A percentile compares a stretch with the other conserved stretches of the same genome.
Evolutionary conservation across 495 filamentous ascomycete genomes (phyloP).

Genomic region (Penicilliopsis zonata): DNA sequence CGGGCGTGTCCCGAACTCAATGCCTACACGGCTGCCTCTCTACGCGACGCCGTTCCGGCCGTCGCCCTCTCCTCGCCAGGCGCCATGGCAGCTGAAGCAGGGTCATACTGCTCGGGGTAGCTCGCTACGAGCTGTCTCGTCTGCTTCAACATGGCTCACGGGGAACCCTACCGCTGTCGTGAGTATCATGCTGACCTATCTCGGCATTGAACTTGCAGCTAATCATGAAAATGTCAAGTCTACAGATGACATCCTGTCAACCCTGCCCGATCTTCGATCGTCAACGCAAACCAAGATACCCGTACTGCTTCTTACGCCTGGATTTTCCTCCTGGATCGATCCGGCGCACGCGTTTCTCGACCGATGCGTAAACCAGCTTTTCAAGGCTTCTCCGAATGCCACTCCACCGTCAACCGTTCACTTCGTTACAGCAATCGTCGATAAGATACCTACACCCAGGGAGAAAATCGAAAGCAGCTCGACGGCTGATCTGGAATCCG

Average conservation of each 20-base stretch:
- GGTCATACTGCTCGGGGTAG: no score
- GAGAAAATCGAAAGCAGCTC: constrained; percentile 1
- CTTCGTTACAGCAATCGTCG: constrained; percentile 24
- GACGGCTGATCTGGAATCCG: constrained; percentile 6
- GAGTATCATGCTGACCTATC: no score
- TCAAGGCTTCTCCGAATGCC: constrained; percentile 1
- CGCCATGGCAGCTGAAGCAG: no score
- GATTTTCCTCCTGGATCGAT: constrained; percentile 30
- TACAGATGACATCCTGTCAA: constrained; percentile 6
- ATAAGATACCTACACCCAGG: constrained; percentile 18
- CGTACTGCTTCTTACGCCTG: constrained; percentile 25
- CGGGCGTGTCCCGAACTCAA: constrained; percentile 6
- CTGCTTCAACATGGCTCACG: no score
- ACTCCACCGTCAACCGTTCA: constrained; percentile 8
- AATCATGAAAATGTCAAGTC: no score
- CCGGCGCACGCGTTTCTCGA: constrained; percentile 17
- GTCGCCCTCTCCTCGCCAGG: constrained; percentile 7
- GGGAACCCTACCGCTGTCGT: constrained; percentile 24
- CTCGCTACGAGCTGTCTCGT: no score
- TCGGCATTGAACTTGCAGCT: no score
- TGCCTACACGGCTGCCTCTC: constrained; percentile 8
- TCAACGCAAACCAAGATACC: constrained; percentile 9
- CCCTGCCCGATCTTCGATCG: constrained; percentile 5
- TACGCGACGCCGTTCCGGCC: constrained; percentile 2
- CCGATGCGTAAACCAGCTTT: constrained; percentile 17